phyloP scores from a whole-genome alignment of 495 filamentous ascomycete genomes.

The Sordaria brevicollis region DNA sequence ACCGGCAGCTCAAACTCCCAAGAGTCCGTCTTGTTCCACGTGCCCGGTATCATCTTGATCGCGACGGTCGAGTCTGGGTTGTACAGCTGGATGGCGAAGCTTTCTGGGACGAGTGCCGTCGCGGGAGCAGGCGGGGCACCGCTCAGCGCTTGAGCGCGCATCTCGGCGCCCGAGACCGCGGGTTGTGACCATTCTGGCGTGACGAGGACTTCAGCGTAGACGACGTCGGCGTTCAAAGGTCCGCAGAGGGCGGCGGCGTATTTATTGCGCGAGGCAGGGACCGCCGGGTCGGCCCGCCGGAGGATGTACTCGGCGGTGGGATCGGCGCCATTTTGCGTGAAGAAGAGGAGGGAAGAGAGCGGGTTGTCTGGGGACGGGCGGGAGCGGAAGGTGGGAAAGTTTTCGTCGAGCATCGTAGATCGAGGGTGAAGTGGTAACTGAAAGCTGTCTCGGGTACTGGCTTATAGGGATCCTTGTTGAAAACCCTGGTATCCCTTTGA shows the following conservation, averaged over 20 bases:
- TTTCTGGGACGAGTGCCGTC: conserved; percentile 65
- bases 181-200: conserved; percentile 77
- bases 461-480: neutral
- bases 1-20: conserved; percentile 95
- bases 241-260: conserved; percentile 84
- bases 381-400: conserved; percentile 57
- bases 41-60: conserved; percentile 58
- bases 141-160: conserved; percentile 50
- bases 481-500: neutral
- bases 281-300: conserved; percentile 58
- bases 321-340: conserved; percentile 71
- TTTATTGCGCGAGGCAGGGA: conserved; percentile 61
- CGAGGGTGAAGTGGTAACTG: neutral
- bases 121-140: conserved; percentile 57
- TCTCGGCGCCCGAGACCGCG: conserved; percentile 65
- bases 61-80: conserved; percentile 79
- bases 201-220: conserved; percentile 81
- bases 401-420: conserved; percentile 79
- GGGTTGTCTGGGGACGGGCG: conserved; percentile 30
- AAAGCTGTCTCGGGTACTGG: neutral
- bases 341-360: conserved; percentile 51
- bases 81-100: conserved; percentile 81
- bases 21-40: conserved; percentile 64
- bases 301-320: conserved; percentile 69
- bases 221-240: conserved; percentile 64